phyloP scores from a whole-genome alignment of 139 green algal genomes.

The Asterochloris sp. region DNA sequence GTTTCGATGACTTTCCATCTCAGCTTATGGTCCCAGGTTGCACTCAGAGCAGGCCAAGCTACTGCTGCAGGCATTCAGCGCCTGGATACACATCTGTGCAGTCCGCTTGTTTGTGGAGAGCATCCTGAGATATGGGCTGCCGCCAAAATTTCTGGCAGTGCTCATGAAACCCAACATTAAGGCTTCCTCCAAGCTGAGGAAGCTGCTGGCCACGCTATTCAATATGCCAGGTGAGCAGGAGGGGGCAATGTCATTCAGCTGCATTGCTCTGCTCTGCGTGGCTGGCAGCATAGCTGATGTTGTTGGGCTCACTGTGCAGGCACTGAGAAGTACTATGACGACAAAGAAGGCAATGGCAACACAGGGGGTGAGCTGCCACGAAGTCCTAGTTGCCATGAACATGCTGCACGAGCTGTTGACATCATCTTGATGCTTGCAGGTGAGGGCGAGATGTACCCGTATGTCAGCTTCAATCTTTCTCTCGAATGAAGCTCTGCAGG shows the following conservation, averaged over 20 bases:
- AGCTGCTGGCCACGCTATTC: constrained; percentile 55
- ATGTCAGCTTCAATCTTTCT: constrained; percentile 80
- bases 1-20: neutral
- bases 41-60: neutral
- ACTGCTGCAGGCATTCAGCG: constrained; percentile 69
- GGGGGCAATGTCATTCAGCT: neutral
- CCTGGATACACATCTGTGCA: constrained; percentile 88
- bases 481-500: constrained; percentile 32
- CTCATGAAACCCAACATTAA: constrained; percentile 76
- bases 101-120: constrained; percentile 96
- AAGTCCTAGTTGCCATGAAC: too few species aligned
- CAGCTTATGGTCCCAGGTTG: neutral
- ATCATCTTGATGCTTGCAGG: neutral
- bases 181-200: constrained; percentile 54
- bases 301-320: constrained; percentile 13
- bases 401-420: neutral
- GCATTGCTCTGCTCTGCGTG: neutral
- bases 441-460: constrained; percentile 67
- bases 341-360: constrained; percentile 3
- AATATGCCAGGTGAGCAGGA: constrained; percentile 1
- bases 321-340: constrained; percentile 33
- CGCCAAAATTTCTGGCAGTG: constrained; percentile 74
- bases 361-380: constrained; percentile 1
- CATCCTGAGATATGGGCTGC: constrained; percentile 96
- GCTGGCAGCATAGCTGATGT: neutral